Base-by-base conservation (phyloP, 345 rosid genomes). In the Arabidopsis arenosa region DNA sequence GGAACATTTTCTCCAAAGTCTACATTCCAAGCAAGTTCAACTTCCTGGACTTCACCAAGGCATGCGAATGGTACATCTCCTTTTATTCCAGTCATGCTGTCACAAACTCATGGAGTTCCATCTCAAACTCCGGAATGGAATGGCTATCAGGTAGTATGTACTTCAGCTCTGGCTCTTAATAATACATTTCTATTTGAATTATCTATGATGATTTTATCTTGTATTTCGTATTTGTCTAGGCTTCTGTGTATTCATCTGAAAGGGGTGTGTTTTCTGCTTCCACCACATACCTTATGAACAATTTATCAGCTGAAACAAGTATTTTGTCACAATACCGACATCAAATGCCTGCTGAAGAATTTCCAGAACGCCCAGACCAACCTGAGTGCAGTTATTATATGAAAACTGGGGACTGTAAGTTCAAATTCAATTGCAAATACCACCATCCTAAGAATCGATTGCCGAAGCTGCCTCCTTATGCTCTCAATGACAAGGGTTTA, bases 401-500 rank as follows among this genome's bases (percentile, higher is more conserved):
- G 40, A 90, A 85, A 87, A 90, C 90, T 23, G 99, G 99, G 67
- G 98, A 90, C 52, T 92, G 99, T 56, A 95, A 89, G 84, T 95
- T 83, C 68, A 95, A 79, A 73, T 85, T 85, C 76, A 89, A 62
- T 67, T 95, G 98, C 97, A 95, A 84, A 80, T 95, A 77, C 84
- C 87, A 92, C 75, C 99, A 95, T 83, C 98, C 98, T 18, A 92
- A 86, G 84, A 82, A 74, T 70, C 85, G 84, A 18, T 44, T 69
- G 62, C 52, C 83, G 7, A 89, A 84, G 74, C 75, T 84, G 48
- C 72, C 87, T 58, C 83, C 91, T 28, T 84, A 80, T 37, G 51
- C 83, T 60, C 84, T 92, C 56, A 95, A 88, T 63, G 93, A 90
- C 84, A 92, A 90, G 83, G 99, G 98, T 72, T 84, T 92, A 63